phyloP scores from a whole-genome alignment of 352 stramenopile species.

The Phytopythium helicoides region DNA sequence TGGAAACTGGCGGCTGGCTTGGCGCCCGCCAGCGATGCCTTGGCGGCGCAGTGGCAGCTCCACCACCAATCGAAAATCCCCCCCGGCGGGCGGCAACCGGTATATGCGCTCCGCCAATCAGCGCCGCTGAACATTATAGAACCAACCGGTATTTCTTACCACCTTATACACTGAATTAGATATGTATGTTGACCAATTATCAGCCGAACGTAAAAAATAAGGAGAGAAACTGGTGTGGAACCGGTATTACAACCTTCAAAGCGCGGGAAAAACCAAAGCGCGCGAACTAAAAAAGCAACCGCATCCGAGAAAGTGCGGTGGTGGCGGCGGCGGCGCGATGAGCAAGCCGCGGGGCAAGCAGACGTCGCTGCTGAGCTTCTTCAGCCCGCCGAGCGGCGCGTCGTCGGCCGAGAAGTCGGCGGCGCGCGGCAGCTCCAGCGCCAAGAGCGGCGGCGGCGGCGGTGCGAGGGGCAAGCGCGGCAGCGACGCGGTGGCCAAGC shows the following conservation, averaged over 20 bases:
- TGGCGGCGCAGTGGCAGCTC: neutral
- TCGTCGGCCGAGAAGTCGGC: conserved; percentile 27
- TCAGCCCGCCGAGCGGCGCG: conserved; percentile 54
- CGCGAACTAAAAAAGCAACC: no score
- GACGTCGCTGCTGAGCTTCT: conserved; percentile 85
- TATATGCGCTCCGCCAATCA: no score
- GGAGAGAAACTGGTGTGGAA: no score
- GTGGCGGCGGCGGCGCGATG: conserved; percentile 12
- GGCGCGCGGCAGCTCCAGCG: neutral
- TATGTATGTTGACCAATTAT: no score
- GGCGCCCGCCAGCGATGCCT: no score
- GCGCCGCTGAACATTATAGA: no score
- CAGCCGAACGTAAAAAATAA: no score
- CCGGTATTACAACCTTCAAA: neutral
- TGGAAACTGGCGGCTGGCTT: conserved; percentile 54
- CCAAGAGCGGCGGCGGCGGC: conserved; percentile 14
- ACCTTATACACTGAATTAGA: no score
- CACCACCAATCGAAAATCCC: conserved; percentile 10
- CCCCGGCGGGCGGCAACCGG: neutral
- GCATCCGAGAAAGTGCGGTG: neutral
- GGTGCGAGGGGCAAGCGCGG: conserved; percentile 10
- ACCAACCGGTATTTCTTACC: no score
- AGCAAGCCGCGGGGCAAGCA: conserved; percentile 41
- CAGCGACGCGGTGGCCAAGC: conserved; percentile 33
- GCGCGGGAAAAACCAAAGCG: no score